Base-by-base conservation (phyloP, 2,329 filamentous ascomycete genomes). In the Dothideomycetidae sp. region DNA sequence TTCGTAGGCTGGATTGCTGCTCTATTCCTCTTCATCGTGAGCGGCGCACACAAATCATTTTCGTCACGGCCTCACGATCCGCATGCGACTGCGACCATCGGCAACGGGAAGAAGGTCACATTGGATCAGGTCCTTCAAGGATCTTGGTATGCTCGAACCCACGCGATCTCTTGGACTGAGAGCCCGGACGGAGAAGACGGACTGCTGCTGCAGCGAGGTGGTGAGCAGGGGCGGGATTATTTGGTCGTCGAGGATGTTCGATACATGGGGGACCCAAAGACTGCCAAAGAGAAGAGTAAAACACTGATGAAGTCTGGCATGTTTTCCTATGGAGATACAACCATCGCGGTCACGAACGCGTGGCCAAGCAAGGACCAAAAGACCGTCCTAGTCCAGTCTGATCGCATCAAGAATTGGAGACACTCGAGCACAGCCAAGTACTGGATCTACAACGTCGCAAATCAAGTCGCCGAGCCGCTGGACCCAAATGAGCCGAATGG, bases 391-490 rank as follows among this genome's bases (percentile, higher is more conserved):
- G 63, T 94, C n/a, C 70, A 76, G 34, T 83, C 84, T 5, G 66
- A 84, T 36, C 55, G 64, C 14, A 61, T 81, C 56, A 74, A 73
- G 50, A 85, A 90, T 50, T 98, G 85, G 80, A 76, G 90, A 46
- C 81, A 96, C 57, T 96, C 88, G 0, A 86, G 73, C 51, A 85
- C 77, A 7, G 88, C 79, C 1, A 66, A 71, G 16, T 98, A 94
- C 62, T 98, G 81, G 75, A 76, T 98, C 42, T 81, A 94, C 46
- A 81, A 98, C 53, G 90, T 98, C 16, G 74, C 72, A 19, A 78
- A 75, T 1, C 86, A 94, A 55, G 70, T 62, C 1, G 81, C 71
- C 1, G 70, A 93, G 57, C 75, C 90, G 1, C 63, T 98, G 36
- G 75, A 94, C 46, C 79, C 82, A 0, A 64, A 63, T 2, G 66